Conservation (phyloP, 331 rosid genomes). For the Malus hybrid region DNA sequence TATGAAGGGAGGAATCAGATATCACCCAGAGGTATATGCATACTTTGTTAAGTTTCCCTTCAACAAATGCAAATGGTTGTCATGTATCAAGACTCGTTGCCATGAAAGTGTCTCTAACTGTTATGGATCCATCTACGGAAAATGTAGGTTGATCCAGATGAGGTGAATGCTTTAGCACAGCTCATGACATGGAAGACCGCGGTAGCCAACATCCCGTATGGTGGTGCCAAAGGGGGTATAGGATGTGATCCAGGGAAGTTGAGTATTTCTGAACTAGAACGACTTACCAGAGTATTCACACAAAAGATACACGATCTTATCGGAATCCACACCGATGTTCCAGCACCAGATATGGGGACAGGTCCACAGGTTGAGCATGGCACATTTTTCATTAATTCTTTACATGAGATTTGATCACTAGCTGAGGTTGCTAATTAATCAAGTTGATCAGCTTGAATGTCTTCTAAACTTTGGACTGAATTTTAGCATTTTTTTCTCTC, state of each 20-base stretch:
- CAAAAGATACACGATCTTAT: conserved; percentile 89
- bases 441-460: background rate
- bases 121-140: background rate
- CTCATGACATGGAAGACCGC: conserved; percentile 98
- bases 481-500: background rate
- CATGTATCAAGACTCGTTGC: background rate
- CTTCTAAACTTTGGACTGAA: background rate
- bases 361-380: conserved; percentile 72
- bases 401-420: background rate
- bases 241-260: conserved; percentile 66
- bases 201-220: conserved; percentile 83
- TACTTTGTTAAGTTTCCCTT: background rate
- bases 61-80: background rate
- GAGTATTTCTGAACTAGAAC: conserved; percentile 67
- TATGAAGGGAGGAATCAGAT: conserved; percentile 98
- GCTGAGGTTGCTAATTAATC: background rate
- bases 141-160: conserved; percentile 78
- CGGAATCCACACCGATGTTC: conserved; percentile 83
- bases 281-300: conserved; percentile 87
- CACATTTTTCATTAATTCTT: background rate
- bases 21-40: conserved; percentile 72
- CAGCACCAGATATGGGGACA: conserved; percentile 98
- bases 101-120: background rate
- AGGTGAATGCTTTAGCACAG: conserved; percentile 93
- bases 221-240: conserved; percentile 96